Percentiles rank a stretch among this genome's conserved stretches.
phyloP scores from a whole-genome alignment of 768 basidiomycete species.

The Termitomyces sp. region DNA sequence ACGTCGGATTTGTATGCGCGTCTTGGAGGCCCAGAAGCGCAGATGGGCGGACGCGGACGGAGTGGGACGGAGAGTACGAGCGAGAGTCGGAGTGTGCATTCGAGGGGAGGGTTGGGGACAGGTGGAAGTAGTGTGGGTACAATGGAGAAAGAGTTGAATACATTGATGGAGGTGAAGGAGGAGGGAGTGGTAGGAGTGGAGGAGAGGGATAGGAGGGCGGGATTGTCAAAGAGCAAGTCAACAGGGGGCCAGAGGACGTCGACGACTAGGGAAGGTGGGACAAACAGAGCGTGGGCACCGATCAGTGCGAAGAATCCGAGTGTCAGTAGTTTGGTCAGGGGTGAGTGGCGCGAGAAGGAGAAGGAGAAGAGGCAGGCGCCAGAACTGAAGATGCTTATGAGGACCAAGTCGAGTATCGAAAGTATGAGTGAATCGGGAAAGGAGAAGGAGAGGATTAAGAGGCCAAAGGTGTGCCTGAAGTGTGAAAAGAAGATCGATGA shows the following conservation, averaged over 20 bases:
- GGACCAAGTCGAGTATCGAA: constrained; percentile 46
- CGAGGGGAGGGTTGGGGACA: constrained; percentile 18
- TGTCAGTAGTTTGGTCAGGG: constrained; percentile 3
- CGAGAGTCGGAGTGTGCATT: constrained; percentile 23
- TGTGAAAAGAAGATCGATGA: constrained; percentile 71
- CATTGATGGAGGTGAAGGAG: constrained; percentile 36
- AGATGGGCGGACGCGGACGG: constrained; percentile 17
- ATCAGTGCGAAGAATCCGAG: constrained; percentile 10
- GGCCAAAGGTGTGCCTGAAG: constrained; percentile 51
- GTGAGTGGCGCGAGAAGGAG: neutral
- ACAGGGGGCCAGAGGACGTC: constrained; percentile 21
- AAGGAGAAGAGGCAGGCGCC: constrained; percentile 17
- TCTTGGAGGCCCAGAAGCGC: constrained; percentile 32
- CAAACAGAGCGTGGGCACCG: constrained; percentile 7
- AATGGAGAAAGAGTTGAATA: constrained; percentile 37
- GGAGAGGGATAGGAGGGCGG: constrained; percentile 12
- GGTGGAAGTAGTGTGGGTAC: constrained; percentile 14
- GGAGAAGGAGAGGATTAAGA: constrained; percentile 24
- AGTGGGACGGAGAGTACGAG: constrained; percentile 19
- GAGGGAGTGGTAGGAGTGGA: constrained; percentile 16
- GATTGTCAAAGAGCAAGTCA: constrained; percentile 28
- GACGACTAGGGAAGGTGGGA: constrained; percentile 1
- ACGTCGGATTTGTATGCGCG: constrained; percentile 31
- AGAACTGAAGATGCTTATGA: constrained; percentile 43
- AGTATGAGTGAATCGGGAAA: constrained; percentile 13